Evolutionary conservation across 2,329 filamentous ascomycete genomes (phyloP).

Genomic region (Talaromyces verruculosus): DNA sequence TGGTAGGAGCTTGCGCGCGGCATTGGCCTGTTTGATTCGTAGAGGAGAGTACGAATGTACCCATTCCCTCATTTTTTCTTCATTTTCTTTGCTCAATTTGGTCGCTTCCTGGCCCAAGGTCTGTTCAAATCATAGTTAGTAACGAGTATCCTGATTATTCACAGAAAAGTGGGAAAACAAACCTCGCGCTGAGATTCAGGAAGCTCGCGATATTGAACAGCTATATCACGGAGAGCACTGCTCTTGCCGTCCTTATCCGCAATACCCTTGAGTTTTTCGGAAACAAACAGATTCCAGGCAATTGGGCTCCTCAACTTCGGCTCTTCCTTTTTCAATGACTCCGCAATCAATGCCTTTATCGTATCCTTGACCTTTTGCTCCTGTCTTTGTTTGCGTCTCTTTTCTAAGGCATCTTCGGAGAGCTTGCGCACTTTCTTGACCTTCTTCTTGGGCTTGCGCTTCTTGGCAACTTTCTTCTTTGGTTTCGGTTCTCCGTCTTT

Average conservation of each 20-base stretch:
- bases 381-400: conserved; percentile 19
- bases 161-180: not conserved
- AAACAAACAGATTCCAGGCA: conserved; percentile 27
- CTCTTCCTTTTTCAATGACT: conserved; percentile 29
- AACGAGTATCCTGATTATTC: not conserved
- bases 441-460: conserved; percentile 31
- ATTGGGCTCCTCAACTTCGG: conserved; percentile 38
- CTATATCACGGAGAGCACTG: conserved; percentile 27
- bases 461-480: conserved; percentile 25
- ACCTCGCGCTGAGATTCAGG: conserved; percentile 24
- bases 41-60: conserved; percentile 55
- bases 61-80: conserved; percentile 54
- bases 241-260: not conserved
- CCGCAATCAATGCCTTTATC: conserved; percentile 37
- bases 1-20: conserved; percentile 49
- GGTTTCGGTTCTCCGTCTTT: conserved; percentile 27
- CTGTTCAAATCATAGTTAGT: not conserved
- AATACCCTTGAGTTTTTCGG: conserved; percentile 26
- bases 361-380: conserved; percentile 29
- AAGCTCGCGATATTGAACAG: conserved; percentile 22
- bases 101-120: conserved; percentile 57
- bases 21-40: conserved; percentile 61
- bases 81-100: conserved; percentile 48
- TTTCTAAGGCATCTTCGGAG: conserved; percentile 34
- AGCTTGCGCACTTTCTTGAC: conserved; percentile 23